Conservation (phyloP, 495 filamentous ascomycete species). For the Hapsidospora chrysogenum region DNA sequence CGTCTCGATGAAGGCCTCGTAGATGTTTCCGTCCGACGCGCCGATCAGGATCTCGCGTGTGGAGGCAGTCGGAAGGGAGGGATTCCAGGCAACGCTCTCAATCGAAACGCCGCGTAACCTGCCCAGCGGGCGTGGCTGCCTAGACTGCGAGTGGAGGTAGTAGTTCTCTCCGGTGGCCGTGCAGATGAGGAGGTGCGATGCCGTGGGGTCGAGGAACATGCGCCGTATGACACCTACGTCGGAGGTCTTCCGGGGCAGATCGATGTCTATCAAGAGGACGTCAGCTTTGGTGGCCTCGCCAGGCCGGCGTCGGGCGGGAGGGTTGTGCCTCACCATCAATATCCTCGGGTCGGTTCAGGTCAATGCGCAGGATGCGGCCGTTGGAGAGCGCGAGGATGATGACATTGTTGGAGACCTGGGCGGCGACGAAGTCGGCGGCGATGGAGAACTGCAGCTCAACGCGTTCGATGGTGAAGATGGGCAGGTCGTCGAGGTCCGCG, state of each 20-base stretch:
- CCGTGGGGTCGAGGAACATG: constrained; percentile 94
- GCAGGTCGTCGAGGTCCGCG: constrained; percentile 48
- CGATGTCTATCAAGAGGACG: constrained; percentile 52
- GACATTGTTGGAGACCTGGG: constrained; percentile 95
- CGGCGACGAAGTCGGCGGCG: constrained; percentile 85
- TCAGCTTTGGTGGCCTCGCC: constrained; percentile 4
- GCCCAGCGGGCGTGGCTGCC: constrained; percentile 66
- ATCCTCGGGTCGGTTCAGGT: constrained; percentile 81
- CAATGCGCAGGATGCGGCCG: constrained; percentile 79
- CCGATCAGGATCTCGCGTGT: constrained; percentile 93
- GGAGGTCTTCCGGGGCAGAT: constrained; percentile 82
- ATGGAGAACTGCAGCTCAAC: constrained; percentile 86
- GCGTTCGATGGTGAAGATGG: constrained; percentile 83
- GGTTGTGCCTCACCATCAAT: constrained; percentile 59
- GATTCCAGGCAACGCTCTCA: constrained; percentile 89
- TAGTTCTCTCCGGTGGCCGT: constrained; percentile 90
- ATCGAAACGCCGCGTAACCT: constrained; percentile 73
- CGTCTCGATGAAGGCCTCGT: constrained; percentile 91
- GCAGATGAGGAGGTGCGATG: constrained; percentile 82
- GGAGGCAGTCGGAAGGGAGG: constrained; percentile 85
- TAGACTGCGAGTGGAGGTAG: constrained; percentile 90
- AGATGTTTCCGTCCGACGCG: constrained; percentile 79
- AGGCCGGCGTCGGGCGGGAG: background rate
- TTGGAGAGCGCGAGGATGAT: constrained; percentile 79
- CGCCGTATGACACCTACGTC: constrained; percentile 82